These are phyloP conservation scores for Tagetes erecta DNA, from an alignment of 129 eudicot genomes.

Conservation along the genomic window DNA sequence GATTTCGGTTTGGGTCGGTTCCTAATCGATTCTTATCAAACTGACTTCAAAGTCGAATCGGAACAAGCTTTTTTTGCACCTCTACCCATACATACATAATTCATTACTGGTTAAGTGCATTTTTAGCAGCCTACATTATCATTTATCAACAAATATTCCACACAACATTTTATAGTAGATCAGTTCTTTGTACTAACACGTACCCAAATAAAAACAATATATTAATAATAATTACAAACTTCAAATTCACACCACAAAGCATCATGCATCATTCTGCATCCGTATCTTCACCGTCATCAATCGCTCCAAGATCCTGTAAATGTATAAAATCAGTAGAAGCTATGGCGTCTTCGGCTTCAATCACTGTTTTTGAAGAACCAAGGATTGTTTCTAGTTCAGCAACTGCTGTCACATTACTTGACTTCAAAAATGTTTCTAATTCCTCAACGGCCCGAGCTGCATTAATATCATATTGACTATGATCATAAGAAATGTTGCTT, in stretches of 20 bases:
- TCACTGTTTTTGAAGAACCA: not conserved
- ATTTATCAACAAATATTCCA: not conserved
- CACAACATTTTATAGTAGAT: not conserved
- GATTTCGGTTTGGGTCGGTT: too few species aligned
- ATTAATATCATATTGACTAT: not conserved
- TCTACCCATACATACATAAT: too few species aligned
- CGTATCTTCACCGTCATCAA: not conserved
- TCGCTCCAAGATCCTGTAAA: conserved; percentile 14
- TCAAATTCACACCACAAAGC: not conserved
- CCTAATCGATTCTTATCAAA: too few species aligned
- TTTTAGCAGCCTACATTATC: conserved; percentile 15
- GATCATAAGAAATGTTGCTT: not conserved
- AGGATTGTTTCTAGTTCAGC: conserved; percentile 1
- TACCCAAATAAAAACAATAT: not conserved
- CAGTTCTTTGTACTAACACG: conserved; percentile 19
- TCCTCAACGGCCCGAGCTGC: not conserved
- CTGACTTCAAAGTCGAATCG: too few species aligned
- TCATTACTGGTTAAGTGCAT: not conserved
- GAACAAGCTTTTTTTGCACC: too few species aligned
- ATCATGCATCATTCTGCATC: conserved; percentile 5
- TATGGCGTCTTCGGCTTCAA: not conserved
- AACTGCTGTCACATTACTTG: not conserved
- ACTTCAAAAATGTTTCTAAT: not conserved
- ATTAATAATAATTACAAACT: not conserved
- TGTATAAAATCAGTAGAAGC: conserved; percentile 3